Conservation (phyloP, 108 stramenopile genomes). For the Nitzschia sp. region DNA sequence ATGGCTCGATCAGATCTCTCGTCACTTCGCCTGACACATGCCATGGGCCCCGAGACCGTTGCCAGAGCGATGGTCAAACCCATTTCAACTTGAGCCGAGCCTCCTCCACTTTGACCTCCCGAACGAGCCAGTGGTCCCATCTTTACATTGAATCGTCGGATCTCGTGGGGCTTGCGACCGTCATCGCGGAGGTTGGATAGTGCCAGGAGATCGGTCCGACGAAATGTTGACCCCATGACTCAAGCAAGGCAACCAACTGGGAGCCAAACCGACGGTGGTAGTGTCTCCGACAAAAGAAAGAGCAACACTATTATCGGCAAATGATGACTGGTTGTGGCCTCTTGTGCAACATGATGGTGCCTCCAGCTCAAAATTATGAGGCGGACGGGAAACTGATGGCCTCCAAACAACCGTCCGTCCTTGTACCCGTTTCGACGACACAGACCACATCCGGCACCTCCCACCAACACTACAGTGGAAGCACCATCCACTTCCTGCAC, state of each 20-base stretch:
- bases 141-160: slow-evolving; percentile 74
- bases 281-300: no score
- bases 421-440: no score
- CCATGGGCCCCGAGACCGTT: slow-evolving; percentile 61
- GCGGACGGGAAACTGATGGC: no score
- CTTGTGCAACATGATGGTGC: no score
- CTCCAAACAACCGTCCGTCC: no score
- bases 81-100: slow-evolving; percentile 78
- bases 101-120: slow-evolving; percentile 37
- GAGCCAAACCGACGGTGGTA: no score
- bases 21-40: slow-evolving; percentile 68
- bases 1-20: slow-evolving; percentile 75
- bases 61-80: slow-evolving; percentile 78
- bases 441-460: no score
- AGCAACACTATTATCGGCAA: no score
- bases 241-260: neutral
- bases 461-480: no score
- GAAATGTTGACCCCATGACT: slow-evolving; percentile 55
- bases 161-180: slow-evolving; percentile 81
- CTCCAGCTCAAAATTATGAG: no score
- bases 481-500: no score
- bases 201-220: slow-evolving; percentile 75
- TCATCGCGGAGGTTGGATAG: slow-evolving; percentile 84
- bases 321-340: no score
- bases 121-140: slow-evolving; percentile 53